Evolutionary conservation across 2,329 filamentous ascomycete genomes (phyloP).

Genomic region (Ceratocystis diversiconidia): DNA sequence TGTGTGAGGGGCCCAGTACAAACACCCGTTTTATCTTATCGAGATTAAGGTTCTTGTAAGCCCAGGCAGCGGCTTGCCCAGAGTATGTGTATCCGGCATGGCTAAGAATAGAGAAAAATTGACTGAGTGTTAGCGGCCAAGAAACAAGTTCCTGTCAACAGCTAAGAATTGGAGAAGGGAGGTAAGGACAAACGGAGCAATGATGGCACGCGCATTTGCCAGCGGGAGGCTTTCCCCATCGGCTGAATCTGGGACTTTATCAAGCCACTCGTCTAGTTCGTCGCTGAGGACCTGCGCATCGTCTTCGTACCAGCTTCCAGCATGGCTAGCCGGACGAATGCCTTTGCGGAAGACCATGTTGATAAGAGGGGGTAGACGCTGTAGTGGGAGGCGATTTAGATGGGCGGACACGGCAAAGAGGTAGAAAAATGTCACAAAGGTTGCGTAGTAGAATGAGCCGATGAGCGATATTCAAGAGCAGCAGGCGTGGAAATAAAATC

Average conservation of each 20-base stretch:
- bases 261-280: constrained; percentile 65
- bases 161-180: neutral
- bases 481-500: neutral
- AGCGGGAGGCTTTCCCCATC: constrained; percentile 51
- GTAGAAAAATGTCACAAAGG: neutral
- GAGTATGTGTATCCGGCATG: constrained; percentile 93
- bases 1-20: constrained; percentile 83
- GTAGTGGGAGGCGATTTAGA: neutral
- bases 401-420: neutral
- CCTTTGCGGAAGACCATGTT: constrained; percentile 13
- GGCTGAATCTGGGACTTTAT: constrained; percentile 51
- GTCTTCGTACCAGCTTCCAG: constrained; percentile 74
- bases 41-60: constrained; percentile 79
- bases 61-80: constrained; percentile 82
- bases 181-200: constrained; percentile 61
- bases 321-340: constrained; percentile 51
- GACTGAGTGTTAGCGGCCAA: constrained; percentile 1
- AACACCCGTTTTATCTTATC: constrained; percentile 75
- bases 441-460: neutral
- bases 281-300: constrained; percentile 42
- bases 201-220: constrained; percentile 64
- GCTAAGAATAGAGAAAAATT: constrained; percentile 31
- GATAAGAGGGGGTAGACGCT: neutral
- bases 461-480: neutral
- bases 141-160: neutral